These are phyloP conservation scores for Phytophthora citricola DNA, from an alignment of 352 stramenopile species.

Conservation along the genomic window DNA sequence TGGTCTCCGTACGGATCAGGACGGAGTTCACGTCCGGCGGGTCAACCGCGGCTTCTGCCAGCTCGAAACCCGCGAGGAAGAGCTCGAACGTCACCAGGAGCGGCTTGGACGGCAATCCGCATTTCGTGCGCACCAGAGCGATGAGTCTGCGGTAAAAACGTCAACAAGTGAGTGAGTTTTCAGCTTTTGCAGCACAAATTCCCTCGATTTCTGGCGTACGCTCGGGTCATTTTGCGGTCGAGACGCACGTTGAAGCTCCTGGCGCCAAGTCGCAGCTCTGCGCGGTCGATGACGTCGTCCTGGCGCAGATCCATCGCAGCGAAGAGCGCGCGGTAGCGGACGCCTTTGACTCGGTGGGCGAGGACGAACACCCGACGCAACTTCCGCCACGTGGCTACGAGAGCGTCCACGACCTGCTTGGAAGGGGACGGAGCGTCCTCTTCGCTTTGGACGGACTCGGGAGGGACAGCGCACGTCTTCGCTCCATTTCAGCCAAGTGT, in stretches of 20 bases:
- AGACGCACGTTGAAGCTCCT: constrained; percentile 60
- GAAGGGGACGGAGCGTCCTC: constrained; percentile 14
- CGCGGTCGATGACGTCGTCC: constrained; percentile 67
- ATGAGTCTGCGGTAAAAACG: constrained; percentile 46
- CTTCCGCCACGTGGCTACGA: constrained; percentile 60
- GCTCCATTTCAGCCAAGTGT: constrained; percentile 18
- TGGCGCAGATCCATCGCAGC: constrained; percentile 52
- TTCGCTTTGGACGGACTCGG: constrained; percentile 14
- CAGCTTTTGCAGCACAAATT: not conserved
- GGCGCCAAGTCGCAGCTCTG: constrained; percentile 61
- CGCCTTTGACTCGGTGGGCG: constrained; percentile 33
- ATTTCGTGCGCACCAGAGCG: constrained; percentile 59
- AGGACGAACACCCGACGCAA: constrained; percentile 57
- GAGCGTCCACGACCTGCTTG: constrained; percentile 42
- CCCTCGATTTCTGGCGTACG: constrained; percentile 30
- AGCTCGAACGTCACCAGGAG: constrained; percentile 55
- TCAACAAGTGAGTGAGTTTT: not conserved
- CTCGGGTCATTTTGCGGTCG: constrained; percentile 67
- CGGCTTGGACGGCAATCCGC: constrained; percentile 38
- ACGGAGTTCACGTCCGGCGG: too few species aligned
- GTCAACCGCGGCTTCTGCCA: not conserved
- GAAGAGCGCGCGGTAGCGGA: constrained; percentile 44
- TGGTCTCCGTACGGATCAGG: not conserved
- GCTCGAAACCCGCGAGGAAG: constrained; percentile 65
- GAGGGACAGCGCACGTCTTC: constrained; percentile 7